These are phyloP conservation scores for Lipomyces sp. DNA, from an alignment of 805 yeast species.

Conservation along the genomic window DNA sequence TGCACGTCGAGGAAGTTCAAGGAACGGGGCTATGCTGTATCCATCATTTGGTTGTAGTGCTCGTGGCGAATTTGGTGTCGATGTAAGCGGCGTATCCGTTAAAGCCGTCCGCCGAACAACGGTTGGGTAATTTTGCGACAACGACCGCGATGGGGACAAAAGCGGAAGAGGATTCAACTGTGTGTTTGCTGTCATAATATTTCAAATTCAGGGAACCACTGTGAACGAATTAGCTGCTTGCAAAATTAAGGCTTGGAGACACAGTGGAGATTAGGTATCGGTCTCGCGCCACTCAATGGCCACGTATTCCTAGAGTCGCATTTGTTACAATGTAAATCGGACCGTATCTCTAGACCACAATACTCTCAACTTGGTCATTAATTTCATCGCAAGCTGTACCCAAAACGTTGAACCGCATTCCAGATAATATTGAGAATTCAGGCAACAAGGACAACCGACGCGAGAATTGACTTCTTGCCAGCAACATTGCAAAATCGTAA, in stretches of 20 bases:
- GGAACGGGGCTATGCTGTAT: conserved; percentile 21
- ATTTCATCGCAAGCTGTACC: not conserved
- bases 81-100: conserved; percentile 35
- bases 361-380: not conserved
- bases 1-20: conserved; percentile 54
- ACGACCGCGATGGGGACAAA: conserved; percentile 17
- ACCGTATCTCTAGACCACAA: not conserved
- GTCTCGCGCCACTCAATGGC: not conserved
- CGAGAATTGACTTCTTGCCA: not conserved
- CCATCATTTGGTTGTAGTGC: conserved; percentile 20
- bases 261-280: not conserved
- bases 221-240: not conserved
- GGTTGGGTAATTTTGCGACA: conserved; percentile 28
- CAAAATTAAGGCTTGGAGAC: not conserved
- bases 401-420: not conserved
- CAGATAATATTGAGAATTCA: not conserved
- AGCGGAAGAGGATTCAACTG: conserved; percentile 4
- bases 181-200: not conserved
- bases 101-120: conserved; percentile 25
- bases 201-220: not conserved
- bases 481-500: not conserved
- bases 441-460: not conserved
- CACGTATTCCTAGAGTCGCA: not conserved
- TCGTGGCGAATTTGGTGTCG: conserved; percentile 33
- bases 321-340: no score